A percentile compares a stretch with the other conserved stretches of the same genome.
Evolutionary conservation across 257 asterid species (phyloP).

Genomic region (Petunia axillaris): DNA sequence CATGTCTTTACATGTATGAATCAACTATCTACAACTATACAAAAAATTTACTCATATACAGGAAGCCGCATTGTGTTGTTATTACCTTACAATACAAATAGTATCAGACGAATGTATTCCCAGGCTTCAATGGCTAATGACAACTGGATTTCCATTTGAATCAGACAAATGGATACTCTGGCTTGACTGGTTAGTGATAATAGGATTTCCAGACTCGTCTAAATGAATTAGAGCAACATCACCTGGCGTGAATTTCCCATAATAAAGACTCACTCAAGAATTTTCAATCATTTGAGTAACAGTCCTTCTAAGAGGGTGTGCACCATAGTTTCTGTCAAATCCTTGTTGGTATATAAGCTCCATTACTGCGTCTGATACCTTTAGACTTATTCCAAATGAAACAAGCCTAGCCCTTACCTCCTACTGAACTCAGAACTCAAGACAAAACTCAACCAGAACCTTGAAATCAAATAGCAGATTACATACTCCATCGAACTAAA

Average conservation of each 20-base stretch:
- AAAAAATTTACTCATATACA: too few relatives aligned
- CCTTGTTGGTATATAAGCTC: constrained; percentile 81
- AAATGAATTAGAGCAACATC: constrained; percentile 61
- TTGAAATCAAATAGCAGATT: too few relatives aligned
- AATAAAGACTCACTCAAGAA: constrained; percentile 71
- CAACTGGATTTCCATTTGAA: constrained; percentile 29
- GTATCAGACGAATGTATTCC: too few relatives aligned
- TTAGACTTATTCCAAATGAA: constrained; percentile 64
- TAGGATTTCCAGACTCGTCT: constrained; percentile 35
- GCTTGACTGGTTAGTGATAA: constrained; percentile 53
- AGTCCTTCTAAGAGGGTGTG: constrained; percentile 86
- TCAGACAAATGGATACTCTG: constrained; percentile 42
- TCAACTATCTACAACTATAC: too few relatives aligned
- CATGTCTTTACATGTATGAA: too few relatives aligned
- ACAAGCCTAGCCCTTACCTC: too few relatives aligned
- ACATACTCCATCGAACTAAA: too few relatives aligned
- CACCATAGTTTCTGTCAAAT: constrained; percentile 85
- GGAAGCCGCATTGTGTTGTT: too few relatives aligned
- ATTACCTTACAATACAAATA: too few relatives aligned
- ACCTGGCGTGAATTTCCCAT: constrained; percentile 60
- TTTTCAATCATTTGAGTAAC: constrained; percentile 71
- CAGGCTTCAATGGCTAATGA: too few relatives aligned
- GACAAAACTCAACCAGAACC: too few relatives aligned
- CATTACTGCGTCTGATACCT: constrained; percentile 71
- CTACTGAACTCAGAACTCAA: too few relatives aligned